phyloP scores from a whole-genome alignment of 163 green algal genomes.

The Scenedesmus sp. region DNA sequence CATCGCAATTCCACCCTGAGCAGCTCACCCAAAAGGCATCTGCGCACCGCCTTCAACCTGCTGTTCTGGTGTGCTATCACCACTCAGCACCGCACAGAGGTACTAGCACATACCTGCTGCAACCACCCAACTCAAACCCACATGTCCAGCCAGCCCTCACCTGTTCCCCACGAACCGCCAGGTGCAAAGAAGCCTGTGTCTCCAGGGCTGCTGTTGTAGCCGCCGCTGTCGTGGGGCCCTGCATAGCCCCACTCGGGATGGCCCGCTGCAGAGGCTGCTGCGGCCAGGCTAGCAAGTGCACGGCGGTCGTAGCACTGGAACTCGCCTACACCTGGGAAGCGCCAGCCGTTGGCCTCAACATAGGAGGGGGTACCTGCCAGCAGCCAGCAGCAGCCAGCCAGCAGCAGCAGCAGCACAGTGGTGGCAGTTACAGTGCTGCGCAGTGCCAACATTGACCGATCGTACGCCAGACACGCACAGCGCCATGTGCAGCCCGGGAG shows the following conservation, averaged over 20 bases:
- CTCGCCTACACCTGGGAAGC: conserved; percentile 96
- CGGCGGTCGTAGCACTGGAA: conserved; percentile 99
- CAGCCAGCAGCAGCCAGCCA: conserved; percentile 17
- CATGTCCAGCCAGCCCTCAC: neutral
- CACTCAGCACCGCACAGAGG: no score
- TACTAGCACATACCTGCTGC: no score
- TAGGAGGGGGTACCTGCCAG: conserved; percentile 91
- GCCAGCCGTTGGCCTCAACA: conserved; percentile 94
- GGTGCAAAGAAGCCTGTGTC: conserved; percentile 91
- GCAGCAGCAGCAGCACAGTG: neutral
- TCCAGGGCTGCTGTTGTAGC: conserved; percentile 89
- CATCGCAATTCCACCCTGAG: no score
- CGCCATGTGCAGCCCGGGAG: neutral
- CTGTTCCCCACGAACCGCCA: conserved; percentile 89
- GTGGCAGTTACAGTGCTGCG: neutral
- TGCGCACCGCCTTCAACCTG: no score
- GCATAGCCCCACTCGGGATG: conserved; percentile 85
- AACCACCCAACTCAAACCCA: neutral
- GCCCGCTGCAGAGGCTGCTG: conserved; percentile 76
- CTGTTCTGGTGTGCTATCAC: no score
- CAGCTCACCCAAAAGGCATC: no score
- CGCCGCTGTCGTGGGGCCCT: conserved; percentile 89
- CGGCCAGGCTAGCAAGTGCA: conserved; percentile 82
- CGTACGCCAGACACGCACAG: neutral
- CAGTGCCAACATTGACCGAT: neutral